Base-by-base conservation (phyloP, 495 filamentous ascomycete genomes). In the Cenococcum geophilum region DNA sequence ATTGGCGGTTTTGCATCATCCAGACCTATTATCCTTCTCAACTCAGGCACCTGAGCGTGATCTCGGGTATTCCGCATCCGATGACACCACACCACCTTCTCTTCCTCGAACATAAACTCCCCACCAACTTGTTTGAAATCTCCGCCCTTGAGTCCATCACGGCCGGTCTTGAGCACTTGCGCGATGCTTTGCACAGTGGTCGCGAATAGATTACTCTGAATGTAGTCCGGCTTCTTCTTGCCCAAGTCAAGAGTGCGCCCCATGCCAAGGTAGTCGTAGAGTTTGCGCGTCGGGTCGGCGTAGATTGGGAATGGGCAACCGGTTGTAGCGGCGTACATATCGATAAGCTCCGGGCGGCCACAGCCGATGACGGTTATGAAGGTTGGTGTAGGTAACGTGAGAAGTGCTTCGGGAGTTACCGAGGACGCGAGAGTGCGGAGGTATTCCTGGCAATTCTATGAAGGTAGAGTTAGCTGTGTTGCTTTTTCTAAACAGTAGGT, bases 51-150 rank as follows among this genome's bases (percentile, higher is more conserved):
- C 77, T 90, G 89, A 0, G 80, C 79, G 67, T 96, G 91, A 67
- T 91, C 89, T 43, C 90, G 71, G 25, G 88, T 91, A 56, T 81
- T 88, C 66, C 76, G 75, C 89, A 96, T 96, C 2, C 91, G 80
- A 73, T 91, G 87, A 67, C 86, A 91, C 90, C 91, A 95, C 1
- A 80, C 82, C 0, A 88, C 80, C 48, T 74, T 70, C 69, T 84
- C 86, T 45, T 81, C 79, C 65, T 90, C 88, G 65, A 91, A 92
- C 45, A 95, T 60, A 66, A 95, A 91, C 73, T 96, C 91, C 0
- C 89, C 91, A 1, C 91, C 91, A 21, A 89, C 83, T 73, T 92
- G 87, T 55, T 79, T 76, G 52, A 77, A 74, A 66, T 88, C 83
- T 0, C 91, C 89, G 2, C 81, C 84, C 62, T 86, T 85, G n/a